phyloP scores from a whole-genome alignment of 2,329 filamentous ascomycete species.

The Microcyclosporella mali region DNA sequence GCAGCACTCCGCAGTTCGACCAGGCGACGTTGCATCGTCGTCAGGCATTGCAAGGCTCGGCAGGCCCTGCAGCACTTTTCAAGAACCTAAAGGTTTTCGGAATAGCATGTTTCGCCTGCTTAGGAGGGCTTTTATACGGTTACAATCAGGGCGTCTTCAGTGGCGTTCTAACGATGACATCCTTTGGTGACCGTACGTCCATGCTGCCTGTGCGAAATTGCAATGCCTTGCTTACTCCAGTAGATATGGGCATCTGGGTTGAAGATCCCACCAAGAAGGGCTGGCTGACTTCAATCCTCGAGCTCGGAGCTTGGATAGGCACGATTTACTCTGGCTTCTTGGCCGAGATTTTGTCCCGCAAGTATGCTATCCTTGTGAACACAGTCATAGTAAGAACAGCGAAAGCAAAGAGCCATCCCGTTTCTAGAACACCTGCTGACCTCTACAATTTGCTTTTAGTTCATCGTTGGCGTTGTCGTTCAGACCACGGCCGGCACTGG shows the following conservation, averaged over 20 bases:
- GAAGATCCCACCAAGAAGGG: slow-evolving; percentile 37
- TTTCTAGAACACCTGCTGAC: no score
- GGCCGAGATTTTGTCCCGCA: slow-evolving; percentile 59
- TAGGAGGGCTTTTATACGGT: slow-evolving; percentile 55
- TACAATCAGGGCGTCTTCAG: slow-evolving; percentile 73
- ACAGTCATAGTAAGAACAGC: no score
- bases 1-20: slow-evolving; percentile 33
- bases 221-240: slow-evolving; percentile 2
- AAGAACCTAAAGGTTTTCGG: slow-evolving; percentile 50
- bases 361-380: slow-evolving; percentile 62
- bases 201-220: not conserved
- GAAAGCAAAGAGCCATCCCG: no score
- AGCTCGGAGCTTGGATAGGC: slow-evolving; percentile 72
- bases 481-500: slow-evolving; percentile 55
- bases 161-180: slow-evolving; percentile 54
- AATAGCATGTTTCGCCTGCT: slow-evolving; percentile 49
- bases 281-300: slow-evolving; percentile 57
- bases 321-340: slow-evolving; percentile 63
- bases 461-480: slow-evolving; percentile 64
- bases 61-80: slow-evolving; percentile 46
- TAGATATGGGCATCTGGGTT: slow-evolving; percentile 40
- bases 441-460: no score
- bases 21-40: slow-evolving; percentile 38
- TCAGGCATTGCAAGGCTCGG: slow-evolving; percentile 34
- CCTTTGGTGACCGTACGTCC: slow-evolving; percentile 37